These are phyloP conservation scores for Strobilomyces dryophilus DNA, from an alignment of 768 basidiomycete species.

Conservation along the genomic window DNA sequence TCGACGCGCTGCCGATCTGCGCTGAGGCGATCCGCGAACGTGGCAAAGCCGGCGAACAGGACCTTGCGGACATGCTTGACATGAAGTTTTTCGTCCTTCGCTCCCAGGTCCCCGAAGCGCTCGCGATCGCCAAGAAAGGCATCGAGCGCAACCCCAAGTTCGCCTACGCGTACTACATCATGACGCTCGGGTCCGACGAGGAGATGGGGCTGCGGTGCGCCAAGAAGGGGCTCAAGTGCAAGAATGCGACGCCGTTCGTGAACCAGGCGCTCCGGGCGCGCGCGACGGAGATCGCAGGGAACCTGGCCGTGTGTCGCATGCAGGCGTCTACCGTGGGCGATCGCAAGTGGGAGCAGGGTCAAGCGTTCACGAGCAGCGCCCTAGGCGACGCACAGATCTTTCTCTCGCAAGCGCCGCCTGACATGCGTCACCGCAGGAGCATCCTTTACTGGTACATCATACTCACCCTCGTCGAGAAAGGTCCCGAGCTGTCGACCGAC, in stretches of 20 bases:
- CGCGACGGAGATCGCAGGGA: conserved; percentile 54
- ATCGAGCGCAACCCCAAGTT: conserved; percentile 50
- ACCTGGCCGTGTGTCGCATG: conserved; percentile 46
- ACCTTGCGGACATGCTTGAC: conserved; percentile 59
- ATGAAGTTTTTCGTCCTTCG: conserved; percentile 54
- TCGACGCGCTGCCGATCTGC: conserved; percentile 53
- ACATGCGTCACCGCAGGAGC: conserved; percentile 55
- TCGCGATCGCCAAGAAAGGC: conserved; percentile 39
- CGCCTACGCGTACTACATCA: conserved; percentile 59
- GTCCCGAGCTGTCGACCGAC: conserved; percentile 43
- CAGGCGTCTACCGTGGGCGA: conserved; percentile 38
- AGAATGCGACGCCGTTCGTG: conserved; percentile 50
- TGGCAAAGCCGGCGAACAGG: conserved; percentile 38
- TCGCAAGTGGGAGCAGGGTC: conserved; percentile 51
- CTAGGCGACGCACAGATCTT: conserved; percentile 56
- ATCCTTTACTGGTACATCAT: conserved; percentile 57
- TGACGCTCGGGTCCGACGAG: conserved; percentile 45
- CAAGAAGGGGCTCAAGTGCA: conserved; percentile 63
- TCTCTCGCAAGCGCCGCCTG: conserved; percentile 52
- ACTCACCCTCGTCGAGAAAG: conserved; percentile 46
- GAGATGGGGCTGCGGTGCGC: conserved; percentile 50
- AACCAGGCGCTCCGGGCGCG: conserved; percentile 55
- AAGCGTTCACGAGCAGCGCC: conserved; percentile 57
- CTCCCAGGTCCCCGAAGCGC: conserved; percentile 43
- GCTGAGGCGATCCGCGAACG: conserved; percentile 48